Base-by-base conservation (phyloP, 164 flowering plant genomes). In the Chimonanthus praecox region DNA sequence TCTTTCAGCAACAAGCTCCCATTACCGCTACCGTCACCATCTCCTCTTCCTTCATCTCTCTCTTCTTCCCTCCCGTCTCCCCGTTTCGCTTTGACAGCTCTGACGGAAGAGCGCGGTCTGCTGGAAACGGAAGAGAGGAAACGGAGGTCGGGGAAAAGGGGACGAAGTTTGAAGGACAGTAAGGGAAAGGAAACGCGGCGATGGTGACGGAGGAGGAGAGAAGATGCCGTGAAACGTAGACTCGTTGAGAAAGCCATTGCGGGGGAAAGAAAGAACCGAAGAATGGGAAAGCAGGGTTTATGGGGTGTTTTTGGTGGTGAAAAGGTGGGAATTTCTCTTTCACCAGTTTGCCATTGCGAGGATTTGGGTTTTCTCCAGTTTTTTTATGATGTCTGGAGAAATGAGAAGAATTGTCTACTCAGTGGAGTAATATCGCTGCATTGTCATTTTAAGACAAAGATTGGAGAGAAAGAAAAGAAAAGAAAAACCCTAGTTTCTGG, bases 1-100 rank as follows among this genome's bases (percentile, higher is more conserved):
- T 83, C 89, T 83, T 79, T 81, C 66, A 81, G 58, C 13, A 68
- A 21, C 70, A 85, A 69, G 69, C 81, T 80, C 63, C 87, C 89
- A 49, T 85, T 86, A 46, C 77, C 90, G 7, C 54, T 43, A 10
- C 54, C 58, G 60, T 43, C 72, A 44, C 46, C 58, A 4, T 75
- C 80, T 1, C 66, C 82, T 10, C 49, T 72, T 20, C 18, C 72
- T 18, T 63, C 62, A 6, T 74, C 80, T 1, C 63, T 80, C 11
- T 51, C 70, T 2, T 48, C 79, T 2, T 64, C 77, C 33, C 71
- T 64, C n/a, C 69, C 83, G 2, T 84, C 90, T 48, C 84, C 74
- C 60, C 84, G 78, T 69, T 78, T 75, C 43, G 87, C 83, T 49
- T 68, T 75, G 47, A 72, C 75, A 47, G 78, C 49, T 44, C 67